Conservation (phyloP, 2,329 filamentous ascomycete genomes). For the Botrytis cinerea region DNA sequence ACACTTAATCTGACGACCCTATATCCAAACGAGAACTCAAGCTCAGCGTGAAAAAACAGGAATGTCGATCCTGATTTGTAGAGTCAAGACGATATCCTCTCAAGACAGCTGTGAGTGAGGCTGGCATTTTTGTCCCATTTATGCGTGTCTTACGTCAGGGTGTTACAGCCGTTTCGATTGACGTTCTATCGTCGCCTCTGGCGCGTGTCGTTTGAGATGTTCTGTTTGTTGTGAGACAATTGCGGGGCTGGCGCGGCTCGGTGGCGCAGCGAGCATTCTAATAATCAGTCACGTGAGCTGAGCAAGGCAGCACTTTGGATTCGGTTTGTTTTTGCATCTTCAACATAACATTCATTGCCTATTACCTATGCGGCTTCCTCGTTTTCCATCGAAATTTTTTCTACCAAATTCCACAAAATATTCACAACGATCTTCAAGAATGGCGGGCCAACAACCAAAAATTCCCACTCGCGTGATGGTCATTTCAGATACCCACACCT, state of each 20-base stretch:
- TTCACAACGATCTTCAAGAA: not conserved
- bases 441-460: slow-evolving; percentile 13
- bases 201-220: not conserved
- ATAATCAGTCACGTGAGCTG: not conserved
- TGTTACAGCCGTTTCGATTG: not conserved
- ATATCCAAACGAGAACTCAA: too few relatives aligned
- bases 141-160: too few relatives aligned
- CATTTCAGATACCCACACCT: slow-evolving; percentile 40
- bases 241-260: not conserved
- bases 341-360: not conserved
- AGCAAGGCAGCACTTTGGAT: not conserved
- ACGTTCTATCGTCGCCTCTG: not conserved
- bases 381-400: not conserved
- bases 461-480: slow-evolving; percentile 37
- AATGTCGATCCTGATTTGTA: too few relatives aligned
- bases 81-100: too few relatives aligned
- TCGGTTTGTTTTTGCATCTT: not conserved
- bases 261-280: not conserved
- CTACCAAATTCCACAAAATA: not conserved
- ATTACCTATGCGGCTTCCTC: not conserved
- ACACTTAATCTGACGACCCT: too few relatives aligned
- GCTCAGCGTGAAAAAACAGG: too few relatives aligned
- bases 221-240: not conserved
- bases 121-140: too few relatives aligned
- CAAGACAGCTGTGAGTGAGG: too few relatives aligned